Conservation (phyloP, 2,329 filamentous ascomycete genomes). For the Coniella lustricola region DNA sequence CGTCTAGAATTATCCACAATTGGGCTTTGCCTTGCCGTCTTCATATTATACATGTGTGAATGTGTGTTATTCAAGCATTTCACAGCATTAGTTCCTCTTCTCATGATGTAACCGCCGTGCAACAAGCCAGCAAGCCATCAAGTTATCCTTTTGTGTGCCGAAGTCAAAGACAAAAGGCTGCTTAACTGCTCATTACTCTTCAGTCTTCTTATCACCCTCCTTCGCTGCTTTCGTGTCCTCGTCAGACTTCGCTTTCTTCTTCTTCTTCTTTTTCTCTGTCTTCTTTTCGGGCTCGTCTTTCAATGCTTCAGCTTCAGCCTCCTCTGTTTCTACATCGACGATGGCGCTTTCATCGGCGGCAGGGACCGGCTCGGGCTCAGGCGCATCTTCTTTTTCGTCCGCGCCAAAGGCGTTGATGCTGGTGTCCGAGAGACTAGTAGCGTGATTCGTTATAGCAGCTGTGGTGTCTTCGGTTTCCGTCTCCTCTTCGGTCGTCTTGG, state of each 20-base stretch:
- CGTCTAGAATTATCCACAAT: no score
- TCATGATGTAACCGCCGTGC: no score
- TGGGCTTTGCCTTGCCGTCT: no score
- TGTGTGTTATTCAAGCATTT: no score
- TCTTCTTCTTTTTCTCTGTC: constrained; percentile 1
- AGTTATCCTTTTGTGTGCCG: no score
- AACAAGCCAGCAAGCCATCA: no score
- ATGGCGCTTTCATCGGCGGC: constrained; percentile 12
- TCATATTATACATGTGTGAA: no score
- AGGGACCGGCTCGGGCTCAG: constrained; percentile 10
- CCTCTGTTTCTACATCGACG: background rate
- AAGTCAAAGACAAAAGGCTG: no score
- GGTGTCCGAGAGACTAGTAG: no score
- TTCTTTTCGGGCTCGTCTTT: constrained; percentile 2
- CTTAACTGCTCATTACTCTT: no score
- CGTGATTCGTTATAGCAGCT: background rate
- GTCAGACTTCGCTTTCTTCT: background rate
- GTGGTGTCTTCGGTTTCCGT: constrained; percentile 1
- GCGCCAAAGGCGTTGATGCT: background rate
- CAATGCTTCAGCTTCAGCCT: background rate
- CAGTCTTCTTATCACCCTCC: background rate
- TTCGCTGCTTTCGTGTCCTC: background rate
- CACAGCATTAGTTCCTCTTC: no score
- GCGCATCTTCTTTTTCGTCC: constrained; percentile 16
- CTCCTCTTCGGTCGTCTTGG: background rate